These are phyloP conservation scores for Naganishia sp. DNA, from an alignment of 1,284 basidiomycete genomes.

Conservation along the genomic window DNA sequence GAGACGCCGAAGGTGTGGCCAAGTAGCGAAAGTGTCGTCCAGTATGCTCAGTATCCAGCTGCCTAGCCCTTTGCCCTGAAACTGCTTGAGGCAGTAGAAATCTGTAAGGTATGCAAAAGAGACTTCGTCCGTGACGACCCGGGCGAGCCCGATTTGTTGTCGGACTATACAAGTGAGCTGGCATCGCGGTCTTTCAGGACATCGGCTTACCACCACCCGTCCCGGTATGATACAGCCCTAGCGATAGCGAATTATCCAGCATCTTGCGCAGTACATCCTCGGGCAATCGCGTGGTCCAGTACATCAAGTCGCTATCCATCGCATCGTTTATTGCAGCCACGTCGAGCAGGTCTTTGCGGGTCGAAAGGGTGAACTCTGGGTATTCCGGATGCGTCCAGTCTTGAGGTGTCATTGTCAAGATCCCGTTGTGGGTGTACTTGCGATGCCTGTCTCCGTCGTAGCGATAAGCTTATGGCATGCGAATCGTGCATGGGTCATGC, in stretches of 20 bases:
- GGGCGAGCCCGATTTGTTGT: conserved; percentile 17
- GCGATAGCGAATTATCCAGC: conserved; percentile 25
- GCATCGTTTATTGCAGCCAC: conserved; percentile 25
- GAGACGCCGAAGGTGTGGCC: conserved; percentile 26
- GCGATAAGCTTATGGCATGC: too few species aligned
- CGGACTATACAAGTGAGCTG: background rate
- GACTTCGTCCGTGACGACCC: conserved; percentile 30
- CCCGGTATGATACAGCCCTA: conserved; percentile 19
- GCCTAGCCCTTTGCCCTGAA: conserved; percentile 26
- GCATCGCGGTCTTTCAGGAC: background rate
- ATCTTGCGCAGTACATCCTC: conserved; percentile 23
- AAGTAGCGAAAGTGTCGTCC: conserved; percentile 6
- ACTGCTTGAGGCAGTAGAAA: conserved; percentile 23
- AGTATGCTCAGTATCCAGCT: conserved; percentile 14
- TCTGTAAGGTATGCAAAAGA: conserved; percentile 33
- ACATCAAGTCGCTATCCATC: conserved; percentile 16
- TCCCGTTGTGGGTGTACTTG: too few species aligned
- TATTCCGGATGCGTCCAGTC: conserved; percentile 17
- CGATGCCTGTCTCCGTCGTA: too few species aligned
- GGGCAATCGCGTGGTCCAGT: conserved; percentile 20
- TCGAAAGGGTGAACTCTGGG: conserved; percentile 26
- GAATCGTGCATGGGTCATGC: too few species aligned
- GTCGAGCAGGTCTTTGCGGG: conserved; percentile 19
- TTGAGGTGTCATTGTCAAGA: background rate
- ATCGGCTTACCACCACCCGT: background rate